Conservation (phyloP, 441 rosid genomes). For the Pelargonium fulgidum region DNA sequence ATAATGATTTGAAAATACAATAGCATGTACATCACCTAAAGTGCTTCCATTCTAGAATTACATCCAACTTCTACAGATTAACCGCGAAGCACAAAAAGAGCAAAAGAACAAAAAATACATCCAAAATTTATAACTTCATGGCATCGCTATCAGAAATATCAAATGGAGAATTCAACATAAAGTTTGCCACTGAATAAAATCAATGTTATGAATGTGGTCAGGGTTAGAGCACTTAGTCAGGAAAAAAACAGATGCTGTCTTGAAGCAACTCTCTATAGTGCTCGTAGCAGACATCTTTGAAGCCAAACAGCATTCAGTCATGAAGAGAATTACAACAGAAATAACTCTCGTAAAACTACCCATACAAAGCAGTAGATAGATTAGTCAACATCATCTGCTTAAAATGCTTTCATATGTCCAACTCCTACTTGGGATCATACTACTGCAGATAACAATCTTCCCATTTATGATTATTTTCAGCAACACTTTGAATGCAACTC, state of each 20-base stretch:
- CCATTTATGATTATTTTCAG: neutral
- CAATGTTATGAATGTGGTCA: neutral
- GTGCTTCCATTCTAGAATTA: neutral
- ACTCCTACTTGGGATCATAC: neutral
- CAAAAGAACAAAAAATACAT: neutral
- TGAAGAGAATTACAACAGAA: neutral
- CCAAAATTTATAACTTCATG: neutral
- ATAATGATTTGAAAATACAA: constrained; percentile 5
- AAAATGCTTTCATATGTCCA: neutral
- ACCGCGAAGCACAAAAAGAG: neutral
- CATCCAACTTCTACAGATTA: neutral
- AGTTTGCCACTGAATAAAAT: neutral
- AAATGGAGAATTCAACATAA: neutral
- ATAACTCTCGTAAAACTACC: constrained; percentile 3
- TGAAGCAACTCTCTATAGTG: neutral
- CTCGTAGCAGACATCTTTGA: neutral
- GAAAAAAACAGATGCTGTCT: neutral
- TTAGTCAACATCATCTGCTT: constrained; percentile 4
- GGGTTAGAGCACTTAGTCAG: neutral
- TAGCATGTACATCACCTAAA: constrained; percentile 7
- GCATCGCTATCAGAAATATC: constrained; percentile 3
- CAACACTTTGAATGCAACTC: neutral
- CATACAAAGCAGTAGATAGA: neutral
- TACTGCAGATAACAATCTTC: neutral
- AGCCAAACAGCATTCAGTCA: neutral